Conservation (phyloP, 495 filamentous ascomycete species). For the Xylaria palmicola region DNA sequence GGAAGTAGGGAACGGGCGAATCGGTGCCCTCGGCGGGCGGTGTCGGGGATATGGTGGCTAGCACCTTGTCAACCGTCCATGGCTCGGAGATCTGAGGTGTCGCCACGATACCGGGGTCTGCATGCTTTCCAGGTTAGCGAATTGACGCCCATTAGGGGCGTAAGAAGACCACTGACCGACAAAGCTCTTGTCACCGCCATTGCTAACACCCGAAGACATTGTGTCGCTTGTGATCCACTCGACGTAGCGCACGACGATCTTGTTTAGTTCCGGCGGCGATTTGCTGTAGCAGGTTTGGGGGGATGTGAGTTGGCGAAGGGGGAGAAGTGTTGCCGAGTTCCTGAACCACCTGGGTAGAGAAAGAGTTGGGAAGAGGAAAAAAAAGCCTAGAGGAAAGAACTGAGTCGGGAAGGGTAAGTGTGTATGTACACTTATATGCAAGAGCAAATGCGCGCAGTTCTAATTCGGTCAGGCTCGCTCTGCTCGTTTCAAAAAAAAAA, state of each 20-base stretch:
- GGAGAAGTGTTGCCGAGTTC: background rate
- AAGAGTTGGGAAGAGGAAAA: background rate
- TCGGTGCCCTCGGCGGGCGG: constrained; percentile 57
- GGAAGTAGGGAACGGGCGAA: constrained; percentile 88
- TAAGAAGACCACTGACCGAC: background rate
- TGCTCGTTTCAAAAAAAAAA: too few relatives aligned
- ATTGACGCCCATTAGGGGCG: background rate
- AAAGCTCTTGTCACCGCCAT: constrained; percentile 9
- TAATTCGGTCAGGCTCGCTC: too few relatives aligned
- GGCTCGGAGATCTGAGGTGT: constrained; percentile 35
- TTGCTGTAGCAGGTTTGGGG: background rate
- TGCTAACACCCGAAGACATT: constrained; percentile 6
- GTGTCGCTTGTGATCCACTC: background rate
- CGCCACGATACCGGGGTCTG: constrained; percentile 33
- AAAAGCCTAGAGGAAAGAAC: too few relatives aligned
- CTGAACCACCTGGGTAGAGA: background rate
- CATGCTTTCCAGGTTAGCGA: background rate
- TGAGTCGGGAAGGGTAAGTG: too few relatives aligned
- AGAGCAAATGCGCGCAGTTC: too few relatives aligned
- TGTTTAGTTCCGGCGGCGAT: background rate
- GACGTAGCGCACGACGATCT: background rate
- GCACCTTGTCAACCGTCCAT: constrained; percentile 53
- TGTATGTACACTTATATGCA: too few relatives aligned
- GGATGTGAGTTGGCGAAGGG: background rate
- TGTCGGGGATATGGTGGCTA: constrained; percentile 42